Conservation (phyloP, 352 stramenopile genomes). For the Globisporangium carolinianum region DNA sequence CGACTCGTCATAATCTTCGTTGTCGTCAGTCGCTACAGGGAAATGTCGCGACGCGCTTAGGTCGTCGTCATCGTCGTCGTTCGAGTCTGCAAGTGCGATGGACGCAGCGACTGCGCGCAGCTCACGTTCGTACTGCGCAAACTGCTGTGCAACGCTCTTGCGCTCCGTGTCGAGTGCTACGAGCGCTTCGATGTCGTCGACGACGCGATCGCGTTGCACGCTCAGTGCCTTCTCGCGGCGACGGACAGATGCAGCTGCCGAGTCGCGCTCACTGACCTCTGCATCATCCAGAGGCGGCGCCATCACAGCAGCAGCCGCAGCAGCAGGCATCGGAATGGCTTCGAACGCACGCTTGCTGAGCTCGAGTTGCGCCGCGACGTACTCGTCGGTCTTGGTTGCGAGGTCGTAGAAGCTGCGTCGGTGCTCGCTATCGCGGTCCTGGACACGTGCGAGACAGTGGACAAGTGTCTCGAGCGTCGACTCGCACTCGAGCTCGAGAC, state of each 20-base stretch:
- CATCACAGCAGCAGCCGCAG: slow-evolving; percentile 3
- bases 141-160: slow-evolving; percentile 30
- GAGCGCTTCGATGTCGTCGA: slow-evolving; percentile 41
- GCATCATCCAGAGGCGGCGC: too few species aligned
- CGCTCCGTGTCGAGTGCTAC: slow-evolving; percentile 41
- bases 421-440: slow-evolving; percentile 57
- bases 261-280: neutral
- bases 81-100: neutral
- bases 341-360: slow-evolving; percentile 28
- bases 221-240: neutral
- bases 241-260: neutral
- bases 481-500: slow-evolving; percentile 53
- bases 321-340: slow-evolving; percentile 20
- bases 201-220: slow-evolving; percentile 12
- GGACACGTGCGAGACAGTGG: slow-evolving; percentile 46
- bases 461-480: slow-evolving; percentile 56
- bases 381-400: slow-evolving; percentile 35
- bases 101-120: slow-evolving; percentile 27
- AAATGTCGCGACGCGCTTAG: too few species aligned
- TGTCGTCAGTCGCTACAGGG: neutral
- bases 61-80: neutral
- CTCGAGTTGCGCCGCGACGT: slow-evolving; percentile 29
- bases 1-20: slow-evolving; percentile 5
- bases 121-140: slow-evolving; percentile 38
- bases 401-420: slow-evolving; percentile 50